These are phyloP conservation scores for Xylaria castorea DNA, from an alignment of 495 filamentous ascomycete species.

Conservation along the genomic window DNA sequence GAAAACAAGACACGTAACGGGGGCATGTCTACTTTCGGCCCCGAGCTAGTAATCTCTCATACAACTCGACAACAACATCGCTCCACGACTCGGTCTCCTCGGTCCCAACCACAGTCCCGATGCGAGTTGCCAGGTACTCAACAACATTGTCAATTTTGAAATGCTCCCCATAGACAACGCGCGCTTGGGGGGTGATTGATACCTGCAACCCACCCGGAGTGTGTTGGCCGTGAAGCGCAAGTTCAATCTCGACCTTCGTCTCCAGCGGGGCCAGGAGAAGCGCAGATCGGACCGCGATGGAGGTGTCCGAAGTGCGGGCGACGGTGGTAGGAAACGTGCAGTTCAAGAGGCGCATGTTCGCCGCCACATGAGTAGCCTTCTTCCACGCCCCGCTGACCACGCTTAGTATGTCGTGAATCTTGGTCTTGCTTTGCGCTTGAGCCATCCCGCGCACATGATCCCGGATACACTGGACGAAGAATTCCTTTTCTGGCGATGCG, in stretches of 20 bases:
- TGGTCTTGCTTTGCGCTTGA: conserved; percentile 56
- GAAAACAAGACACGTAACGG: neutral
- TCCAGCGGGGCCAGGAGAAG: conserved; percentile 63
- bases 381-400: conserved; percentile 67
- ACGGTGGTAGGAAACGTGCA: conserved; percentile 61
- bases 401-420: conserved; percentile 60
- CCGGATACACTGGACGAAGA: conserved; percentile 72
- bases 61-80: conserved; percentile 61
- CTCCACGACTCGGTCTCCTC: conserved; percentile 57
- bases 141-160: conserved; percentile 69
- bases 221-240: conserved; percentile 44
- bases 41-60: conserved; percentile 59
- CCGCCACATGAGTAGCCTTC: conserved; percentile 56
- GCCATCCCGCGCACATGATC: conserved; percentile 58
- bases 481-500: conserved; percentile 63
- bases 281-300: conserved; percentile 57
- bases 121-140: conserved; percentile 60
- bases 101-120: conserved; percentile 49
- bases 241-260: conserved; percentile 65
- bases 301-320: conserved; percentile 61
- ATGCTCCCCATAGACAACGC: conserved; percentile 70
- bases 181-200: conserved; percentile 52
- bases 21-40: conserved; percentile 53
- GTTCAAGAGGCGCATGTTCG: conserved; percentile 62
- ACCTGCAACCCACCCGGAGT: conserved; percentile 50